Percentiles rank a stretch among this genome's conserved stretches.
Evolutionary conservation across 169 alveolate species (phyloP).

Genomic region (Plasmodium reichenowi): DNA sequence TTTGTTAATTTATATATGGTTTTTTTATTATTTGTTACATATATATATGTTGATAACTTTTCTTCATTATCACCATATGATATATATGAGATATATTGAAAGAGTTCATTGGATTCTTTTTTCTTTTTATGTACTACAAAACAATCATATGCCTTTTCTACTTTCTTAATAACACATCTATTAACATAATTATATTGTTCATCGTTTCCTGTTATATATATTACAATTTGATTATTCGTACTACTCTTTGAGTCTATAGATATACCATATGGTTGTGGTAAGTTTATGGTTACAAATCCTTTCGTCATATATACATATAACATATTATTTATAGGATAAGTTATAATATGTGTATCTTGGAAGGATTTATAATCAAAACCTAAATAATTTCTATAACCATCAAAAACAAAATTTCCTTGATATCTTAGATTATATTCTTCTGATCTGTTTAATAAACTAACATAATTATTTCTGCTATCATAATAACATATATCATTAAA

Average conservation of each 20-base stretch:
- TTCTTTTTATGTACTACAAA: slow-evolving; percentile 26
- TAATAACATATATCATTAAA: slow-evolving; percentile 49
- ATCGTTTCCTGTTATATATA: slow-evolving; percentile 67
- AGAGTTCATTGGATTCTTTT: slow-evolving; percentile 32
- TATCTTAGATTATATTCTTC: slow-evolving; percentile 21
- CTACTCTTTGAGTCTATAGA: slow-evolving; percentile 31
- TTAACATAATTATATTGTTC: slow-evolving; percentile 38
- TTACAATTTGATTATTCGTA: neutral
- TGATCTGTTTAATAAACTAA: slow-evolving; percentile 11
- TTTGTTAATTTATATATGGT: slow-evolving; percentile 32
- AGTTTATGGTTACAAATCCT: neutral
- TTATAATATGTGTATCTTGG: slow-evolving; percentile 11
- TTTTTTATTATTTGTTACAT: slow-evolving; percentile 54
- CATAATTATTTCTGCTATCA: slow-evolving; percentile 31
- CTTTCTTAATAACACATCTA: slow-evolving; percentile 33
- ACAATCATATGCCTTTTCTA: slow-evolving; percentile 34
- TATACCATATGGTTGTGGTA: slow-evolving; percentile 58
- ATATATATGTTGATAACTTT: neutral
- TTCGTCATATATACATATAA: slow-evolving; percentile 20
- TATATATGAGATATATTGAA: slow-evolving; percentile 46
- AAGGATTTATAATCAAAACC: slow-evolving; percentile 57
- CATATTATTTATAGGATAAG: slow-evolving; percentile 52
- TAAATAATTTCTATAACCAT: slow-evolving; percentile 38
- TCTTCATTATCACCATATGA: slow-evolving; percentile 1
- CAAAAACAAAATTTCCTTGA: slow-evolving; percentile 32